Evolutionary conservation across 768 basidiomycete species (phyloP).

Genomic region (Podaxis sp.): DNA sequence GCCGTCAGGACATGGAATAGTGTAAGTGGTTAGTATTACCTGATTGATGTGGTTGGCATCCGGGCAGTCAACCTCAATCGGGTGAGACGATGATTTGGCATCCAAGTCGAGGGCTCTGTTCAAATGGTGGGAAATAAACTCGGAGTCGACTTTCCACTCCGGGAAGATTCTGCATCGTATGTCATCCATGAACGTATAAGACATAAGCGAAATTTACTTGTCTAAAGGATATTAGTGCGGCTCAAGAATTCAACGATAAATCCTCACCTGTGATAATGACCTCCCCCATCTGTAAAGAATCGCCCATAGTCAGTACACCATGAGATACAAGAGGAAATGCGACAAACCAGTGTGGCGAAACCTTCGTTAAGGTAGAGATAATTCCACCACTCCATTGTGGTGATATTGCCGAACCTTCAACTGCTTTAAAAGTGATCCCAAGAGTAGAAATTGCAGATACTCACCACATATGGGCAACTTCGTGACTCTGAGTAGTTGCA

Average conservation of each 20-base stretch:
- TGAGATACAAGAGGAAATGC: not conserved
- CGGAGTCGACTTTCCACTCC: constrained; percentile 82
- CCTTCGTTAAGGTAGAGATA: constrained; percentile 84
- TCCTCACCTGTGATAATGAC: constrained; percentile 73
- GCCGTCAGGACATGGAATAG: not conserved
- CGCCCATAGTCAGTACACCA: constrained; percentile 7
- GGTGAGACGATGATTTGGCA: constrained; percentile 84
- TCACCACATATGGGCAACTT: constrained; percentile 82
- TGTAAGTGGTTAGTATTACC: constrained; percentile 29
- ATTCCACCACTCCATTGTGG: constrained; percentile 94
- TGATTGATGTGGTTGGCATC: constrained; percentile 85
- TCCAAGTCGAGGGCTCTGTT: constrained; percentile 80
- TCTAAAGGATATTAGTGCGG: constrained; percentile 33
- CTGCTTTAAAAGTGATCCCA: not conserved
- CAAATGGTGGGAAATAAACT: constrained; percentile 79
- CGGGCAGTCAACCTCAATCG: constrained; percentile 88
- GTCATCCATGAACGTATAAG: not conserved
- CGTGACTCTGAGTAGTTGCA: constrained; percentile 78
- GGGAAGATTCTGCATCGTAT: constrained; percentile 58
- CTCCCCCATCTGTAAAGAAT: constrained; percentile 70
- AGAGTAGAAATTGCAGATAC: constrained; percentile 15
- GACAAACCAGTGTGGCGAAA: constrained; percentile 78
- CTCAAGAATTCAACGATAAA: constrained; percentile 8
- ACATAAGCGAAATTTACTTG: constrained; percentile 39
- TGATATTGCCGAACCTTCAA: constrained; percentile 87